Evolutionary conservation across 148 eudicot species (phyloP), one percentile per base, ranked within the genome.

Genomic region (Selenicereus undatus): DNA sequence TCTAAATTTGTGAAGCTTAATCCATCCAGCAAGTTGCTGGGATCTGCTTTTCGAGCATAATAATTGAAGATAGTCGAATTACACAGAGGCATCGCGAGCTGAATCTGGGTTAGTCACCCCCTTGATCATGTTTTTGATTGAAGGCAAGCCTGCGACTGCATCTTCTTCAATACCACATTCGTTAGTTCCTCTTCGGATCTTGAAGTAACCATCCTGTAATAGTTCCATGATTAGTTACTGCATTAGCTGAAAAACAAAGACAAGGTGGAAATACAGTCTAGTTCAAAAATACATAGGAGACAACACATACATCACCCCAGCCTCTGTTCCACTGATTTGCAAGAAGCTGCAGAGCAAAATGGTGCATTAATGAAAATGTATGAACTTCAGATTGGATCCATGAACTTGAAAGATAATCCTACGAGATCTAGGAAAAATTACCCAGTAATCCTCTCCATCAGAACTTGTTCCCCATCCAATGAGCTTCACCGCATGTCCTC

Each of bases 401-500:
- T 7, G 50, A 10, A 0, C 24, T 1, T 2, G 8, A 45, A 80
- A 26, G 56, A 12, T 0, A 75, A 56, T 5, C 3, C 16, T 60
- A 52, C 1, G 58, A 56, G 68, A 12, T n/a, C 17, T 73, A n/a
- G 54, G 71, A 45, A 14, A 58, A 52, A 26, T 66, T 90, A 95
- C 98, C 98, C 98, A 95, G 69, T 93, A 95, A 82, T 93, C 96
- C 81, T 93, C 98, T 29, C 98, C 98, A 30, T 88, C 93, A 11
- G 90, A 90, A 9, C 93, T 74, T 32, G 97, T 91, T 78, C 97
- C 97, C 98, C 98, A 95, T 85, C 98, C 98, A 29, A 95, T 95
- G 71, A 95, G 87, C 92, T 95, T 95, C 60, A 95, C 98, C 32
- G 98, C 98, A 84, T 95, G 98, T 68, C 98, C 98, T 35, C 98